A percentile compares a stretch with the other conserved stretches of the same genome.
phyloP scores from a whole-genome alignment of 2,329 filamentous ascomycete genomes.

The Colletotrichum sublineola region DNA sequence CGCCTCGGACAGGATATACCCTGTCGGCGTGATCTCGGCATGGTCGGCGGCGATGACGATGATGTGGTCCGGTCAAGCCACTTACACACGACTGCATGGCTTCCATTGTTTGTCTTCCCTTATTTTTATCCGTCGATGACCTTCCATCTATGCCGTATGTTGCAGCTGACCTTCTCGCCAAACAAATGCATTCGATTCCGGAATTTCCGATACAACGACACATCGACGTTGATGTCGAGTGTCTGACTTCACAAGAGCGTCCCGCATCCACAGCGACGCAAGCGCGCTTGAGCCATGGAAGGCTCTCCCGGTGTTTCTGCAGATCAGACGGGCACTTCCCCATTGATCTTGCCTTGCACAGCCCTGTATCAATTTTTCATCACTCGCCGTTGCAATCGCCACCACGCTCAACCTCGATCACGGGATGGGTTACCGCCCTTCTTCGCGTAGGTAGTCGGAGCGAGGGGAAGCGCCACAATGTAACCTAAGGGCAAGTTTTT shows the following conservation, averaged over 20 bases:
- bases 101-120: not conserved
- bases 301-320: not conserved
- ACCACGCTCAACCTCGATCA: not conserved
- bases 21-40: not conserved
- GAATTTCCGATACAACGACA: not conserved
- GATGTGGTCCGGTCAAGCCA: not conserved
- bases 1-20: slow-evolving; percentile 1
- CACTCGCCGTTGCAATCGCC: not conserved
- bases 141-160: not conserved
- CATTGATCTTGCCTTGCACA: not conserved
- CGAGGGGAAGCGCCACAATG: slow-evolving; percentile 1
- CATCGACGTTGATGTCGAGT: not conserved
- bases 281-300: slow-evolving; percentile 30
- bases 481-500: slow-evolving; percentile 10
- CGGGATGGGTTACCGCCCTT: not conserved
- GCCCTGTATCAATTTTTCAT: not conserved
- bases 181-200: not conserved
- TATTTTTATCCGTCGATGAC: not conserved
- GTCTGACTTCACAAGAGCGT: not conserved
- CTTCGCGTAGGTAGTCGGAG: not conserved
- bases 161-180: not conserved
- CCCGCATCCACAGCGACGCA: not conserved
- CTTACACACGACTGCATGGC: not conserved
- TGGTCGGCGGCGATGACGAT: not conserved
- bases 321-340: slow-evolving; percentile 22